These are phyloP conservation scores for Geotrichum bryndzae DNA, from an alignment of 1,139 yeast species.

Conservation along the genomic window DNA sequence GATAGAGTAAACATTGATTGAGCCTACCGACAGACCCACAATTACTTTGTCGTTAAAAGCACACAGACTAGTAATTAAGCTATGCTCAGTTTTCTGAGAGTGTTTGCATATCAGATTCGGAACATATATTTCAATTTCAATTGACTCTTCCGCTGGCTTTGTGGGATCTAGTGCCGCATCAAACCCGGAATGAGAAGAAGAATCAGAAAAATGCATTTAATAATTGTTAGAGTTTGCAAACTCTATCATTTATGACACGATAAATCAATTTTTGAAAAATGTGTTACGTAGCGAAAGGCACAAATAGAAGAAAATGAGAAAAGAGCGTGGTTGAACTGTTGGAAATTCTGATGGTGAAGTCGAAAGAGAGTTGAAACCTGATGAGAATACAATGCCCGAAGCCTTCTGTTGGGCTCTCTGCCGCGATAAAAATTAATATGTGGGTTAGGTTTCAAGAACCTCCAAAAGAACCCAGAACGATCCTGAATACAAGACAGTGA, in stretches of 20 bases:
- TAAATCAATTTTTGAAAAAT: neutral
- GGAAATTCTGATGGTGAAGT: neutral
- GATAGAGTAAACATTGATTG: slow-evolving; percentile 24
- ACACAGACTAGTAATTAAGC: slow-evolving; percentile 2
- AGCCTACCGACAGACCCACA: slow-evolving; percentile 27
- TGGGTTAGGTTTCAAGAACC: neutral
- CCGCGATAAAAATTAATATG: neutral
- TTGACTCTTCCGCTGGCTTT: neutral
- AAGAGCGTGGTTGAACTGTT: neutral
- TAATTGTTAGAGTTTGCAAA: neutral
- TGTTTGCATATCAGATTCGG: slow-evolving; percentile 3
- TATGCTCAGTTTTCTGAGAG: neutral
- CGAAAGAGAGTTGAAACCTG: neutral
- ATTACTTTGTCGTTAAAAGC: slow-evolving; percentile 29
- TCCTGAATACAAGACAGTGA: neutral
- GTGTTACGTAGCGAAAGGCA: neutral
- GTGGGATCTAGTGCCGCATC: neutral
- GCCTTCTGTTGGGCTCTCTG: neutral
- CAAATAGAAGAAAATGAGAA: neutral
- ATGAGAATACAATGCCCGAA: neutral
- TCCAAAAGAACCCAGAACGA: neutral
- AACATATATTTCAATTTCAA: slow-evolving; percentile 5
- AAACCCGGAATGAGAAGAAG: neutral
- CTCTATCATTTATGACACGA: neutral
- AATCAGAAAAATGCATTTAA: neutral